phyloP scores from a whole-genome alignment of 2,329 filamentous ascomycete genomes.

The Fusarium multiceps region DNA sequence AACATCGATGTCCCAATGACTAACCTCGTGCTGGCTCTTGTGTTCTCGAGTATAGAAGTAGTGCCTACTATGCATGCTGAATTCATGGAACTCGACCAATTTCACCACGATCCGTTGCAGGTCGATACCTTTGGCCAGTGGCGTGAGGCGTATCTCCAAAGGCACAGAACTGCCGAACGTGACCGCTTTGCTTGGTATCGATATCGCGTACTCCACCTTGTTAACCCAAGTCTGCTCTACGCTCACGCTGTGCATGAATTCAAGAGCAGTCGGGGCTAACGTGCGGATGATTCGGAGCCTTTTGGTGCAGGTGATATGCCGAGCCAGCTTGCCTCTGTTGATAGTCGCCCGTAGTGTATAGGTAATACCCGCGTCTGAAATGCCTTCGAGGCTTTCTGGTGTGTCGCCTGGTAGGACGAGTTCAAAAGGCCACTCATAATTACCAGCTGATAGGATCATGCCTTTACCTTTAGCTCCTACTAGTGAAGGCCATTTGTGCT shows the following conservation, averaged over 20 bases:
- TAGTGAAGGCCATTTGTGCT: conserved; percentile 76
- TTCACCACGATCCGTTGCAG: conserved; percentile 82
- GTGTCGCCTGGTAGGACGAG: conserved; percentile 74
- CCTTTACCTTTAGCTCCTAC: conserved; percentile 63
- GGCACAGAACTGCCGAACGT: conserved; percentile 89
- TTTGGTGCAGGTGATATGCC: conserved; percentile 83
- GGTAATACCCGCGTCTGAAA: conserved; percentile 84
- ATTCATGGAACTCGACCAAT: conserved; percentile 81
- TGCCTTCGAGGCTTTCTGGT: conserved; percentile 89
- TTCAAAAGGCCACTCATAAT: conserved; percentile 87
- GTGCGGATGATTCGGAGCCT: conserved; percentile 81
- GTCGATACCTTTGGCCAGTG: conserved; percentile 85
- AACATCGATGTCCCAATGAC: conserved; percentile 67
- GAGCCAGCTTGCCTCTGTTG: conserved; percentile 83
- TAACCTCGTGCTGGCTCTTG: conserved; percentile 71
- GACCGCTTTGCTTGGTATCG: conserved; percentile 90
- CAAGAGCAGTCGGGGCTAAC: conserved; percentile 76
- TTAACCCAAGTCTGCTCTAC: conserved; percentile 98
- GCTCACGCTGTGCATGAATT: conserved; percentile 86
- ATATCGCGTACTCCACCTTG: conserved; percentile 94
- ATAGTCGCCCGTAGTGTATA: conserved; percentile 93
- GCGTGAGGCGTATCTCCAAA: conserved; percentile 86
- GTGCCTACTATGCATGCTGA: conserved; percentile 61
- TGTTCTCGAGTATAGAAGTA: conserved; percentile 63
- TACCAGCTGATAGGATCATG: conserved; percentile 72